Conservation (phyloP, 176 grass and related monocot species). For the Cenchrus fungigraminus region DNA sequence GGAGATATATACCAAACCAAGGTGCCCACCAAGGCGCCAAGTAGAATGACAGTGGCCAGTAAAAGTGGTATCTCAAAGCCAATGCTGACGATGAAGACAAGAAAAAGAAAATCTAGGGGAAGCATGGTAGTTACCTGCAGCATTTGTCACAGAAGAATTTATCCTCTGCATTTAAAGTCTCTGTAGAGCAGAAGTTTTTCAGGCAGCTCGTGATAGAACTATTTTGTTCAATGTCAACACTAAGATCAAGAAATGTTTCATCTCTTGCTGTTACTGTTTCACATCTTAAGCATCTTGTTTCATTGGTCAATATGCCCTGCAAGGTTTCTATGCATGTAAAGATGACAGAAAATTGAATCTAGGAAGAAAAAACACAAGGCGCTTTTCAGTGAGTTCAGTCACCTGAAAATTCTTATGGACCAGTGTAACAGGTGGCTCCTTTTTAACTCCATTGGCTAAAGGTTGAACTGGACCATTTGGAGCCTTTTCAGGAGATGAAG, state of each 20-base stretch:
- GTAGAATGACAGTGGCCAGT: constrained; percentile 26
- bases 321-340: constrained; percentile 34
- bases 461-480: constrained; percentile 62
- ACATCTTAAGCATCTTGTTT: constrained; percentile 86
- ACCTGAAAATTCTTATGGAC: constrained; percentile 96
- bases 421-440: constrained; percentile 80
- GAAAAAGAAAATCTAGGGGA: constrained; percentile 20
- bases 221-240: constrained; percentile 97
- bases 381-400: constrained; percentile 33
- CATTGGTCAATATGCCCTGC: constrained; percentile 93
- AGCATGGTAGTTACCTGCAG: constrained; percentile 65
- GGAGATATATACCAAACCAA: constrained; percentile 28
- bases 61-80: constrained; percentile 25
- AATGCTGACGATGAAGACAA: constrained; percentile 3
- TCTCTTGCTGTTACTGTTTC: constrained; percentile 95
- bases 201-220: constrained; percentile 95
- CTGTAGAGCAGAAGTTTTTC: constrained; percentile 96
- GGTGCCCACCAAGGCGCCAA: neutral
- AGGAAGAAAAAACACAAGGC: neutral
- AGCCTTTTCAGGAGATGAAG: constrained; percentile 64
- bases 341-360: constrained; percentile 19
- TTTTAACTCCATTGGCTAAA: constrained; percentile 71
- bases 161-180: constrained; percentile 94
- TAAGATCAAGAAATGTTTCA: constrained; percentile 91
- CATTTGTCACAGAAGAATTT: constrained; percentile 99